Evolutionary conservation across 768 basidiomycete species (phyloP).

Genomic region (Phanerochaete carnosa): DNA sequence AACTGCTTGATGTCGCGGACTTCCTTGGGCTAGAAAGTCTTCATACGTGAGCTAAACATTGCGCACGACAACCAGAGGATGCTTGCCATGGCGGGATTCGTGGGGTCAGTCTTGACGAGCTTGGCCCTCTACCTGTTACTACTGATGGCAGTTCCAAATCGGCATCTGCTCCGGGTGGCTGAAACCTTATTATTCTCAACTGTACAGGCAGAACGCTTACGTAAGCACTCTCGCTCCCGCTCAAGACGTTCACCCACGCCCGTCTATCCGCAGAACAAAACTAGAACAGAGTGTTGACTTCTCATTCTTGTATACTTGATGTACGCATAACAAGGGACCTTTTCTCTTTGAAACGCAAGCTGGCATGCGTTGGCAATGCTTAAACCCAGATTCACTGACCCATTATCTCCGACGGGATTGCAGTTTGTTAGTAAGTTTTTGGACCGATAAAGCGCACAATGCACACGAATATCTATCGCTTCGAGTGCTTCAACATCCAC

Average conservation of each 20-base stretch:
- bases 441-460: no score
- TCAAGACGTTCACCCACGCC: neutral
- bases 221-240: neutral
- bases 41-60: neutral
- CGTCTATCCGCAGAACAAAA: no score
- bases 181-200: constrained; percentile 12
- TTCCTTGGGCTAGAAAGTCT: constrained; percentile 78
- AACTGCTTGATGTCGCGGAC: constrained; percentile 98
- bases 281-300: no score
- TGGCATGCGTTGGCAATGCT: no score
- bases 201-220: neutral
- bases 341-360: no score
- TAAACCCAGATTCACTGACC: no score
- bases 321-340: no score
- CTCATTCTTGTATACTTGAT: no score
- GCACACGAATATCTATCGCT: no score
- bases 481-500: no score
- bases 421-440: no score
- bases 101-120: constrained; percentile 15
- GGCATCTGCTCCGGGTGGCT: constrained; percentile 6
- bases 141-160: constrained; percentile 9
- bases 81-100: constrained; percentile 16
- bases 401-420: no score
- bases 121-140: constrained; percentile 9
- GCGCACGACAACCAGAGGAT: neutral